A percentile compares a stretch with the other conserved stretches of the same genome.
Evolutionary conservation across 129 eudicot genomes (phyloP).

Genomic region (Glebionis coronaria): DNA sequence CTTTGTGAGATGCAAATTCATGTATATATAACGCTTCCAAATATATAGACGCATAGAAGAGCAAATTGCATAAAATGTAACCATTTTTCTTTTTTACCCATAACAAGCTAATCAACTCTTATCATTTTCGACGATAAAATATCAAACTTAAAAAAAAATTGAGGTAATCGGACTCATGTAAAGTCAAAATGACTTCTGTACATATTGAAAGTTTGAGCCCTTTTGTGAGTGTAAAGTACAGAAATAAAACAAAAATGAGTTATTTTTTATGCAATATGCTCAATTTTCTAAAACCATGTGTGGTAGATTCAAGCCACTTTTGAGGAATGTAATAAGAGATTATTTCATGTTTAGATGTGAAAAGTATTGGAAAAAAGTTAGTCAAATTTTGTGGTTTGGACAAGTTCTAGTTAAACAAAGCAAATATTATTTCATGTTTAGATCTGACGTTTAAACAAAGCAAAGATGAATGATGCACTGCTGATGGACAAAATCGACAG

Average conservation of each 20-base stretch:
- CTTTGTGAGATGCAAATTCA: not conserved
- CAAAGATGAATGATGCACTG: slow-evolving; percentile 14
- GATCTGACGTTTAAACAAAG: slow-evolving; percentile 6
- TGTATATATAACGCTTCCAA: not conserved
- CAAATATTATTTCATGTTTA: no score
- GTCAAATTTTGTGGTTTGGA: not conserved
- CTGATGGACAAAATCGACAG: not conserved
- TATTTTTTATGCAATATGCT: not conserved
- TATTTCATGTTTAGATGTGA: not conserved
- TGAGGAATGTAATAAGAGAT: slow-evolving; percentile 6
- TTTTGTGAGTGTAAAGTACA: not conserved
- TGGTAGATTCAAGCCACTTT: slow-evolving; percentile 2
- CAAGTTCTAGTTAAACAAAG: not conserved
- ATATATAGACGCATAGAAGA: no score
- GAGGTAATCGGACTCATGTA: not conserved
- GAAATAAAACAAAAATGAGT: not conserved
- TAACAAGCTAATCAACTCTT: not conserved
- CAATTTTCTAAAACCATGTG: not conserved
- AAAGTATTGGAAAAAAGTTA: not conserved
- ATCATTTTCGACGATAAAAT: not conserved
- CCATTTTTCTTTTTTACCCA: not conserved
- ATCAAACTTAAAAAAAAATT: not conserved
- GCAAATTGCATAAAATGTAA: no score
- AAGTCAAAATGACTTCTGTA: not conserved
- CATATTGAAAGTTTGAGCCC: not conserved